These are phyloP conservation scores for Suhomyces kilbournensis DNA, from an alignment of 805 yeast species.

Conservation along the genomic window DNA sequence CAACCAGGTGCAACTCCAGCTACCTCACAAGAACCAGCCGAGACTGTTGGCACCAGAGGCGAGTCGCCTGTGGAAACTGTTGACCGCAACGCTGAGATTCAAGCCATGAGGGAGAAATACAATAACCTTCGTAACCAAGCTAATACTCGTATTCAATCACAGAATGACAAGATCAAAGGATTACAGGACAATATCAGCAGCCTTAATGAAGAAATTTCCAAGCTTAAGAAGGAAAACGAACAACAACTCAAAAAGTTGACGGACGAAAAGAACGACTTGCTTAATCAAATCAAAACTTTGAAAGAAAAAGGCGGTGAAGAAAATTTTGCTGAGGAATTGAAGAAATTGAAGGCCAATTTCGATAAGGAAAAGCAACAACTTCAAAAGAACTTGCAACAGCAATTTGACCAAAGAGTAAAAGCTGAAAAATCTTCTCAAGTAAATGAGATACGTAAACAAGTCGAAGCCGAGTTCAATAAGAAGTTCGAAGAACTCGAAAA, in stretches of 20 bases:
- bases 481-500: constrained; percentile 18
- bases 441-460: constrained; percentile 17
- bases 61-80: background rate
- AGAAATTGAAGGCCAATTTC: constrained; percentile 12
- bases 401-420: constrained; percentile 20
- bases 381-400: constrained; percentile 7
- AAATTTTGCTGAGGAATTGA: constrained; percentile 10
- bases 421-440: constrained; percentile 12
- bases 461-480: constrained; percentile 21
- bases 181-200: constrained; percentile 21
- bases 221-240: constrained; percentile 12
- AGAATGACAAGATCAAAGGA: constrained; percentile 25
- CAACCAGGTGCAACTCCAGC: background rate
- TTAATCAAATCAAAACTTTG: constrained; percentile 24
- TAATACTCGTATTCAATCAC: constrained; percentile 19
- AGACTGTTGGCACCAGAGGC: background rate
- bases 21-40: background rate
- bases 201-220: constrained; percentile 20
- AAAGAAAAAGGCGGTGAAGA: constrained; percentile 19
- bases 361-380: constrained; percentile 17
- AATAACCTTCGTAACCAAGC: constrained; percentile 28
- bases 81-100: constrained; percentile 13
- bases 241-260: constrained; percentile 11
- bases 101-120: constrained; percentile 28
- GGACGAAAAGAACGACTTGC: constrained; percentile 12